Conservation (phyloP, 2,329 filamentous ascomycete species). For the Apiospora marii region DNA sequence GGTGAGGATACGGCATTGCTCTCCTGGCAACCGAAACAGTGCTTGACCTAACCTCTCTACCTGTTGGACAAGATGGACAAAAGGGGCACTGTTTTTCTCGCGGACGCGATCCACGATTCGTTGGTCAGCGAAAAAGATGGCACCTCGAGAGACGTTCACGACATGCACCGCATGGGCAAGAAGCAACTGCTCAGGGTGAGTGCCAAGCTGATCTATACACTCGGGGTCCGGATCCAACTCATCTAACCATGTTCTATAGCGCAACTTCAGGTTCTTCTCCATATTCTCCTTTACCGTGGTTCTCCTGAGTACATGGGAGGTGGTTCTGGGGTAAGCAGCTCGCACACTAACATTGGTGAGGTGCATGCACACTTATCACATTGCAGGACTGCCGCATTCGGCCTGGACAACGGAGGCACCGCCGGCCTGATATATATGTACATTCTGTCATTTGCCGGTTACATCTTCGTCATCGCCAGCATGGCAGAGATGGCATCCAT, state of each 20-base stretch:
- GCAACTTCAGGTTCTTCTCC: slow-evolving; percentile 35
- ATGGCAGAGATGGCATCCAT: slow-evolving; percentile 35
- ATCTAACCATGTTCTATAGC: slow-evolving; percentile 26
- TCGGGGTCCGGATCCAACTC: not conserved
- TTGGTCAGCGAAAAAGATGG: slow-evolving; percentile 10
- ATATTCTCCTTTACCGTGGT: slow-evolving; percentile 36
- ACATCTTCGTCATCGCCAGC: slow-evolving; percentile 48
- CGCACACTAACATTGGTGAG: not conserved
- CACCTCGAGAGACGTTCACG: slow-evolving; percentile 1
- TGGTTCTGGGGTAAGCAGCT: slow-evolving; percentile 46
- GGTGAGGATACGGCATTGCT: not conserved
- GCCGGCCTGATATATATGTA: slow-evolving; percentile 62
- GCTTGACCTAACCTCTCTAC: not conserved
- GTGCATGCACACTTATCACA: not conserved
- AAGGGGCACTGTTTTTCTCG: not conserved
- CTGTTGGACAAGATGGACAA: not conserved
- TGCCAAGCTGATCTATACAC: not conserved
- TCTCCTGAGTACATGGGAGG: slow-evolving; percentile 54
- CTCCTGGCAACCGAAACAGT: not conserved
- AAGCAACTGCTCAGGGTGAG: slow-evolving; percentile 19
- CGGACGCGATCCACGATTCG: not conserved
- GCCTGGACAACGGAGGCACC: slow-evolving; percentile 58
- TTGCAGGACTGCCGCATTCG: slow-evolving; percentile 44
- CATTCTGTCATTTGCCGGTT: slow-evolving; percentile 55
- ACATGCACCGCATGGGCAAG: slow-evolving; percentile 24